Conservation (phyloP, 495 filamentous ascomycete genomes). For the Podospora tetraspora region DNA sequence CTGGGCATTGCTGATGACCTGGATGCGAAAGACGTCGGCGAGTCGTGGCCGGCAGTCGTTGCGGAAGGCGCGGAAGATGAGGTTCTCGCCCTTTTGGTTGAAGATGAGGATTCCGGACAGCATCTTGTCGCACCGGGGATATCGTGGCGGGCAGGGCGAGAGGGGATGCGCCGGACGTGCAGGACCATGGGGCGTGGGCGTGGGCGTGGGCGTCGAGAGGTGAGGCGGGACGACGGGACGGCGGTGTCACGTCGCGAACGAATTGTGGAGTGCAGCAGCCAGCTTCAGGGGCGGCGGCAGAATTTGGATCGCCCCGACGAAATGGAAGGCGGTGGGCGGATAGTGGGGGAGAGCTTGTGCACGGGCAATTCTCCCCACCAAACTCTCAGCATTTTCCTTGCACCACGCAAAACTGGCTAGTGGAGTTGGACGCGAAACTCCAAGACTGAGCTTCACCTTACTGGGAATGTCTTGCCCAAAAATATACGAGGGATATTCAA, state of each 20-base stretch:
- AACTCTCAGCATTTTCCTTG: neutral
- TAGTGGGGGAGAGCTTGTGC: neutral
- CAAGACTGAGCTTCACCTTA: neutral
- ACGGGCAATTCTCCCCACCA: neutral
- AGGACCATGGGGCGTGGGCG: neutral
- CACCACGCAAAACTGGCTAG: neutral
- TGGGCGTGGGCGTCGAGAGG: neutral
- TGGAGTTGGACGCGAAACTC: neutral
- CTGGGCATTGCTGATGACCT: conserved; percentile 97
- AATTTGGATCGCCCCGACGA: neutral
- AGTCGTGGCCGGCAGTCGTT: conserved; percentile 95
- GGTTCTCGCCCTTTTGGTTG: conserved; percentile 99
- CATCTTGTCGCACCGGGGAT: conserved; percentile 51
- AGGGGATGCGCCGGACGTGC: neutral
- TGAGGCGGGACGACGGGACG: neutral
- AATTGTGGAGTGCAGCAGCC: neutral
- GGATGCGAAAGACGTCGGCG: conserved; percentile 98
- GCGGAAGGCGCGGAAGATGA: conserved; percentile 97
- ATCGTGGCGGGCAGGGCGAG: neutral
- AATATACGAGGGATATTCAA: neutral
- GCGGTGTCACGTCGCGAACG: neutral
- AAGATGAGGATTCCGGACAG: conserved; percentile 95
- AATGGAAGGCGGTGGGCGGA: neutral
- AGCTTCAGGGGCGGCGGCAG: neutral
- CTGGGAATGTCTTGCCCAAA: neutral